Conservation (phyloP, 208 protist genomes). For the Acanthamoeba triangularis region DNA sequence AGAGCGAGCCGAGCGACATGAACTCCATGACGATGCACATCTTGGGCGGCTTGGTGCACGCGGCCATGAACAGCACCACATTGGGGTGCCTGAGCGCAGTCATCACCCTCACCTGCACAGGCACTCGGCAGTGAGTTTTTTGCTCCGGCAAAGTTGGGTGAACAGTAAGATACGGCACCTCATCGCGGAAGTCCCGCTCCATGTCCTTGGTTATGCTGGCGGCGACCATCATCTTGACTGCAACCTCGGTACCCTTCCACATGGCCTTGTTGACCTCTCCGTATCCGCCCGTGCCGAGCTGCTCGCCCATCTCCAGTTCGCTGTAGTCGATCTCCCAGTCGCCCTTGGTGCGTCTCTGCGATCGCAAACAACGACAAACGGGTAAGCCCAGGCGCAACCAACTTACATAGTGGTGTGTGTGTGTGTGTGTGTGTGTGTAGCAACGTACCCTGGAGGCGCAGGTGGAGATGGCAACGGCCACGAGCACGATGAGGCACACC, state of each 20-base stretch:
- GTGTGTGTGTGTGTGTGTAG: no score
- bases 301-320: conserved; percentile 42
- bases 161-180: no score
- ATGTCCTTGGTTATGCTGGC: conserved; percentile 17
- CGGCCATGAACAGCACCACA: conserved; percentile 53
- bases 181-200: conserved; percentile 14
- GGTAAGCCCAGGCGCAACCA: background rate
- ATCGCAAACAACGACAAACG: background rate
- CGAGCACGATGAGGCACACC: conserved; percentile 5
- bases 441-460: background rate
- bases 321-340: conserved; percentile 67
- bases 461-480: background rate
- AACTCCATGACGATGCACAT: conserved; percentile 73
- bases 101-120: conserved; percentile 44
- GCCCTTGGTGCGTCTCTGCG: background rate
- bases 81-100: conserved; percentile 32
- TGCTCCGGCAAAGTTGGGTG: no score
- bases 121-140: no score
- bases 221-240: conserved; percentile 14
- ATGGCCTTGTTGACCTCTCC: conserved; percentile 57
- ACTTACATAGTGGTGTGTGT: background rate
- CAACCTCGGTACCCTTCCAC: conserved; percentile 64
- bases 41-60: conserved; percentile 47
- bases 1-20: conserved; percentile 51
- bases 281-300: conserved; percentile 52